Percentiles rank a stretch among this genome's conserved stretches.
These are phyloP conservation scores for Magnaporthiopsis rhizophila DNA, from an alignment of 2,329 filamentous ascomycete genomes.

Conservation along the genomic window DNA sequence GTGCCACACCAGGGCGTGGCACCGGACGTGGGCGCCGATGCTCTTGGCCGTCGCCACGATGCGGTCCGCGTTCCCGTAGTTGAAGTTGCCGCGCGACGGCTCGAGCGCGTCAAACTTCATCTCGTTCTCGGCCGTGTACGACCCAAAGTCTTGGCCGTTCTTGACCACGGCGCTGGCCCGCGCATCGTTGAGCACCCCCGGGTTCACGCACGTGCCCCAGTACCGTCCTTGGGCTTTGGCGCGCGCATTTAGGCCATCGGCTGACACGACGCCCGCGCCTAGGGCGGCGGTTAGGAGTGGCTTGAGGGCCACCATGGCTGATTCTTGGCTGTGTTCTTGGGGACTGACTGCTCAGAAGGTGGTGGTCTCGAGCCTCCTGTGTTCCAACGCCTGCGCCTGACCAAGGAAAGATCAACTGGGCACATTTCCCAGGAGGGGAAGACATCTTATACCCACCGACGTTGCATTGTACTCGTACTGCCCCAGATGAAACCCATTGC, in stretches of 20 bases:
- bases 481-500: background rate
- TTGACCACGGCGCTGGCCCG: constrained; percentile 39
- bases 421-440: background rate
- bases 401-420: background rate
- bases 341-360: background rate
- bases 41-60: constrained; percentile 25
- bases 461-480: background rate
- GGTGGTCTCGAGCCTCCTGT: background rate
- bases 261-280: constrained; percentile 1
- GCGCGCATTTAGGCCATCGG: constrained; percentile 10
- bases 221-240: constrained; percentile 28
- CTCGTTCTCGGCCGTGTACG: constrained; percentile 49
- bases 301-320: background rate
- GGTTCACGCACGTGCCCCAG: constrained; percentile 56
- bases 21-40: constrained; percentile 36
- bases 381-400: too few species aligned
- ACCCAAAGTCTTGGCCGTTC: constrained; percentile 45
- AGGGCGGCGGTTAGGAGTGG: background rate
- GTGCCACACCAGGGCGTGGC: constrained; percentile 42
- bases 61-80: constrained; percentile 40
- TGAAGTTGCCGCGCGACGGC: constrained; percentile 41
- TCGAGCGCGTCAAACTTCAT: constrained; percentile 49
- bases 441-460: background rate
- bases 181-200: constrained; percentile 40
- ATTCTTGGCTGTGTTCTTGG: background rate